Evolutionary conservation across 345 rosid species (phyloP).

Genomic region (Aquilaria yunnanensis): DNA sequence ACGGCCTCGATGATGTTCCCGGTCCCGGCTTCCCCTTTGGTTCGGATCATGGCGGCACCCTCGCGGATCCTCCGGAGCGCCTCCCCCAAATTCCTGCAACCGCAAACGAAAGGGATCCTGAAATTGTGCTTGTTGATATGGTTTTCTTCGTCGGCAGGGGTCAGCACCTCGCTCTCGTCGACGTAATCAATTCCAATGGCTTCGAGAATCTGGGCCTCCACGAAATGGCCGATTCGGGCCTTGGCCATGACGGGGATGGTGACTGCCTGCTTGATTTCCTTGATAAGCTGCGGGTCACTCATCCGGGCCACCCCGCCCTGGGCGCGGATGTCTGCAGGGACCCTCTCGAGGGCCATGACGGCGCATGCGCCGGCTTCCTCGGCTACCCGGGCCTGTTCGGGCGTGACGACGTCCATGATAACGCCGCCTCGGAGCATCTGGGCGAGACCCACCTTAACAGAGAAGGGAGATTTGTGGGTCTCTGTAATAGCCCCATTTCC

Average conservation of each 20-base stretch:
- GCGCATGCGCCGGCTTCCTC: constrained; percentile 79
- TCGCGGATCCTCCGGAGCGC: constrained; percentile 69
- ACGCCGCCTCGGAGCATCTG: constrained; percentile 90
- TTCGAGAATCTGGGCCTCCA: constrained; percentile 72
- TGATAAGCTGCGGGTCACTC: constrained; percentile 68
- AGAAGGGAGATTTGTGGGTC: constrained; percentile 63
- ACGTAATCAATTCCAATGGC: constrained; percentile 74
- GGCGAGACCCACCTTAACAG: constrained; percentile 76
- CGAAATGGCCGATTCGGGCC: constrained; percentile 77
- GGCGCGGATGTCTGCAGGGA: constrained; percentile 67
- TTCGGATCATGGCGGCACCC: constrained; percentile 83
- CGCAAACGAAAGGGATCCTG: constrained; percentile 76
- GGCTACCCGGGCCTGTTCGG: constrained; percentile 72
- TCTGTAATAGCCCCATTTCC: constrained; percentile 58
- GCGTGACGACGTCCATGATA: constrained; percentile 72
- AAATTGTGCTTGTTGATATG: constrained; percentile 84
- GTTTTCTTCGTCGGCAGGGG: constrained; percentile 68
- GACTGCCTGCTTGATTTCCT: constrained; percentile 57
- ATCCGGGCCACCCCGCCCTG: constrained; percentile 79
- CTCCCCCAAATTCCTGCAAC: constrained; percentile 76
- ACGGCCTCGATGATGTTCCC: constrained; percentile 80
- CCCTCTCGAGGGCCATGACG: constrained; percentile 78
- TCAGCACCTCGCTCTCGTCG: constrained; percentile 76
- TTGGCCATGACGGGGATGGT: constrained; percentile 87
- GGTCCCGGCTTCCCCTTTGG: constrained; percentile 84